These are phyloP conservation scores for Stereocaulon alpinum DNA, from an alignment of 495 filamentous ascomycete species.

Conservation along the genomic window DNA sequence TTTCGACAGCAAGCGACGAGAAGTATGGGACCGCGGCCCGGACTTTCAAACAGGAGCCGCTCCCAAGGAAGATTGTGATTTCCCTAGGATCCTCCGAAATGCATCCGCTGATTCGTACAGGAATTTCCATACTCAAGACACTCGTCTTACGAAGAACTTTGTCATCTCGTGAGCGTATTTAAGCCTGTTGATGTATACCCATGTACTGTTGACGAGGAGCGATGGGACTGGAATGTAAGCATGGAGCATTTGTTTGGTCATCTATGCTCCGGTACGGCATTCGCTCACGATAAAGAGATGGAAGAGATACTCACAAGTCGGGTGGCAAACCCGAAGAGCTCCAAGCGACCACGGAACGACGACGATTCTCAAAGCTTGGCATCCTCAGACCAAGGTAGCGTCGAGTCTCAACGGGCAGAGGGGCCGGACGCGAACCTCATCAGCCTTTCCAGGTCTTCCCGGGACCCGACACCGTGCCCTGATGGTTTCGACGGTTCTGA, in stretches of 20 bases:
- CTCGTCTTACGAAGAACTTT: conserved; percentile 75
- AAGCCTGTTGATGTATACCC: conserved; percentile 70
- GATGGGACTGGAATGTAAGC: conserved; percentile 53
- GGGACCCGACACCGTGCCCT: neutral
- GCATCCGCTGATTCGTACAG: conserved; percentile 18
- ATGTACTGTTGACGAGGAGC: conserved; percentile 59
- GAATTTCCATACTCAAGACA: conserved; percentile 84
- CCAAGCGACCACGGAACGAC: conserved; percentile 1
- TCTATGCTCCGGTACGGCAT: conserved; percentile 48
- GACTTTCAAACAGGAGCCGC: neutral
- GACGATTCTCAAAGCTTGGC: neutral
- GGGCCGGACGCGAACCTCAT: neutral
- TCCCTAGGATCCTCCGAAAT: neutral
- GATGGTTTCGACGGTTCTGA: neutral
- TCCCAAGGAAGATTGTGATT: conserved; percentile 11
- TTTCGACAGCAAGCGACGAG: neutral
- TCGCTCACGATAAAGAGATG: conserved; percentile 61
- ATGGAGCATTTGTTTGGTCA: conserved; percentile 62
- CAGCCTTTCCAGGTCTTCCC: neutral
- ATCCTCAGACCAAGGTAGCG: neutral
- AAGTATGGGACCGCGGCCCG: neutral
- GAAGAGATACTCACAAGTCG: conserved; percentile 16
- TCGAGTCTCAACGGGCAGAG: neutral
- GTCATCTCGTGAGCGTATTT: conserved; percentile 57
- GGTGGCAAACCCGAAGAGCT: neutral